Evolutionary conservation across 371 early-diverging fungal genomes (phyloP).

Genomic region (Sporodiniella umbellata): DNA sequence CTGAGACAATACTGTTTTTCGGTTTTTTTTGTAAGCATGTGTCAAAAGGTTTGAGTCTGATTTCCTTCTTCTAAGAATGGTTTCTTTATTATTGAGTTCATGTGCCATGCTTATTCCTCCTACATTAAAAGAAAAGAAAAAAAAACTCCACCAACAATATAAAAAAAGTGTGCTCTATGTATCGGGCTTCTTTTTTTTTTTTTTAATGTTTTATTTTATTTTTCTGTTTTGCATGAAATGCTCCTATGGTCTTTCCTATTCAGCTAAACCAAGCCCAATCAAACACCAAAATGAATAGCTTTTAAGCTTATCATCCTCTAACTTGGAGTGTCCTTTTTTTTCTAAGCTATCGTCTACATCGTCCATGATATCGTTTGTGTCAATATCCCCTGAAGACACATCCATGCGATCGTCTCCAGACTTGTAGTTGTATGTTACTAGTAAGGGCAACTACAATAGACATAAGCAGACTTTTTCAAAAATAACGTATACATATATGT

Average conservation of each 20-base stretch:
- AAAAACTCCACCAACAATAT: not conserved
- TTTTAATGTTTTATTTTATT: no score
- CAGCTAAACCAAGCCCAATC: slow-evolving; percentile 54
- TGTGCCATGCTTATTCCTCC: not conserved
- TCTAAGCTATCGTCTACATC: slow-evolving; percentile 30
- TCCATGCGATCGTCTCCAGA: slow-evolving; percentile 53
- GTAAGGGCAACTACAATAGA: slow-evolving; percentile 57
- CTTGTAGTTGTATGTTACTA: slow-evolving; percentile 61
- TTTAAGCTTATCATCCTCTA: slow-evolving; percentile 42
- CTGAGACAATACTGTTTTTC: slow-evolving; percentile 13
- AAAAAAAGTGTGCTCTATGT: not conserved
- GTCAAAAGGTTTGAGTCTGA: slow-evolving; percentile 11
- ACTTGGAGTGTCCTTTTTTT: slow-evolving; percentile 27
- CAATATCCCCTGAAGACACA: slow-evolving; percentile 44
- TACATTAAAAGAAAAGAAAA: slow-evolving; percentile 1
- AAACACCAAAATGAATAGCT: slow-evolving; percentile 63
- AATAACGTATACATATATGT: not conserved
- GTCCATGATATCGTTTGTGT: slow-evolving; percentile 35
- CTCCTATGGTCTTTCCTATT: slow-evolving; percentile 1
- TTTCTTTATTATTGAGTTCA: slow-evolving; percentile 1
- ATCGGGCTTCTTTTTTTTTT: no score
- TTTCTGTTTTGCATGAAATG: not conserved
- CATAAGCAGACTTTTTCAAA: not conserved
- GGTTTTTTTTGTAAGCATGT: slow-evolving; percentile 4
- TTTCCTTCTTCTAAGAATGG: slow-evolving; percentile 4